phyloP scores from a whole-genome alignment of 345 rosid species.

The Eucalyptus melliodora region DNA sequence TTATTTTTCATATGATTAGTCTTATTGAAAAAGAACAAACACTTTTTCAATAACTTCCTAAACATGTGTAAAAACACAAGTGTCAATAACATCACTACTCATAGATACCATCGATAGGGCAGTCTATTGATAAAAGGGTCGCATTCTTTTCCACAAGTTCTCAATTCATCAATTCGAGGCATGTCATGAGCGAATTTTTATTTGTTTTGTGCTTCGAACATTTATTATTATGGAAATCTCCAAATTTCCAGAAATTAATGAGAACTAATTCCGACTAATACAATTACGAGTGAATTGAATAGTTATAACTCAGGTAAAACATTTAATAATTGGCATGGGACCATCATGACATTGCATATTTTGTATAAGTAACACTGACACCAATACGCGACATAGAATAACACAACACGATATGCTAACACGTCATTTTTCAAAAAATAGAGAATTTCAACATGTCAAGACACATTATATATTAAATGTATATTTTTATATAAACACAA shows the following conservation, averaged over 20 bases:
- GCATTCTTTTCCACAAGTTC: neutral
- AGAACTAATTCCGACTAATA: neutral
- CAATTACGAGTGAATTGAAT: neutral
- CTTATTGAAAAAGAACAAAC: neutral
- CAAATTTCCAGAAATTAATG: neutral
- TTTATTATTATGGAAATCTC: neutral
- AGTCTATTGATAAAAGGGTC: neutral
- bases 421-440: too few relatives aligned
- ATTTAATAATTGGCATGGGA: neutral
- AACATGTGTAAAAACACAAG: neutral
- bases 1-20: neutral
- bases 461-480: too few relatives aligned
- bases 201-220: neutral
- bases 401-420: too few relatives aligned
- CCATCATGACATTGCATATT: neutral
- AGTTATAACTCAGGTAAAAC: neutral
- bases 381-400: too few relatives aligned
- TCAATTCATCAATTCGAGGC: neutral
- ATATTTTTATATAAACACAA: too few relatives aligned
- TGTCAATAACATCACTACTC: neutral
- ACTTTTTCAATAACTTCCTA: neutral
- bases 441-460: too few relatives aligned
- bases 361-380: too few relatives aligned
- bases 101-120: neutral
- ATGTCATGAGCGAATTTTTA: neutral